A percentile compares a stretch with the other conserved stretches of the same genome.
Evolutionary conservation across 306 rosid genomes (phyloP).

Genomic region (apple (Malus domestica)): ASM211411v1 NC_041789.1:24553501-24554000

Average conservation of each 20-base stretch:
- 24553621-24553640: neutral
- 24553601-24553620: neutral
- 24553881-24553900: constrained; percentile 43
- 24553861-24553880: constrained; percentile 22
- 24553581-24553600: neutral
- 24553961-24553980: constrained; percentile 59
- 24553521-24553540: neutral
- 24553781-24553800: neutral
- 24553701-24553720: neutral
- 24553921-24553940: constrained; percentile 80
- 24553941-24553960: constrained; percentile 50
- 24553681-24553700: neutral
- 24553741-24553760: neutral
- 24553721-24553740: neutral
- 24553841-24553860: constrained; percentile 26
- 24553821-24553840: neutral
- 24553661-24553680: neutral
- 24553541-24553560: neutral
- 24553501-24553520: neutral
- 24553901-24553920: constrained; percentile 35
- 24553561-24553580: neutral
- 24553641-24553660: neutral
- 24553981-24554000: constrained; percentile 75
- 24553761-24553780: constrained; percentile 1
- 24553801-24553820: neutral